phyloP scores from a whole-genome alignment of 768 basidiomycete genomes.

The Lanmaoa rubissima region DNA sequence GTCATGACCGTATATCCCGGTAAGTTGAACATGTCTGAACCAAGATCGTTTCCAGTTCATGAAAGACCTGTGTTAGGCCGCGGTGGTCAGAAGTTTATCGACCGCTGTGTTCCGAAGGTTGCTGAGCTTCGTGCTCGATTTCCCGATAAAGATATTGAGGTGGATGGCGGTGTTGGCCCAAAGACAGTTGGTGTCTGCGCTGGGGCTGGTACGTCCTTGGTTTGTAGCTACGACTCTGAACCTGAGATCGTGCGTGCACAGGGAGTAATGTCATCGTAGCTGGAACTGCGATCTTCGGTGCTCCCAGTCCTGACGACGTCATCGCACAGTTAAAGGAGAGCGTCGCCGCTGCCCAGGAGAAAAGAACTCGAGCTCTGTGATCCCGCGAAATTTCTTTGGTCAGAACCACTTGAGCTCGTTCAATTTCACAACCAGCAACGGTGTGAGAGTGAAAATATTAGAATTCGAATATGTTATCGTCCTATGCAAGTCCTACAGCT shows the following conservation, averaged over 20 bases:
- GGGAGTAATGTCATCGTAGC: conserved; percentile 99
- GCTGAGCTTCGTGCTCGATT: conserved; percentile 85
- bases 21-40: conserved; percentile 25
- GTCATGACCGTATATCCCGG: conserved; percentile 99
- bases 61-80: conserved; percentile 48
- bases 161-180: conserved; percentile 96
- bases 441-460: conserved; percentile 20
- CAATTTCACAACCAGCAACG: not conserved
- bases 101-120: conserved; percentile 91
- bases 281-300: conserved; percentile 91
- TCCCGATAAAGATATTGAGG: conserved; percentile 94
- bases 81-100: conserved; percentile 96
- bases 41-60: not conserved
- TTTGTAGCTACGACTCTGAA: not conserved
- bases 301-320: conserved; percentile 73
- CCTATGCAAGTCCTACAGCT: conserved; percentile 18
- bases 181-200: conserved; percentile 88
- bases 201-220: conserved; percentile 62
- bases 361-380: conserved; percentile 23
- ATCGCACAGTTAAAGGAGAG: conserved; percentile 69
- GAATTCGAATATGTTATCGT: conserved; percentile 26
- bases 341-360: conserved; percentile 67
- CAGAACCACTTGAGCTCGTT: not conserved
- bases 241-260: conserved; percentile 29
- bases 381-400: not conserved